These are phyloP conservation scores for Candida broadrunensis DNA, from an alignment of 805 yeast genomes.

Conservation along the genomic window DNA sequence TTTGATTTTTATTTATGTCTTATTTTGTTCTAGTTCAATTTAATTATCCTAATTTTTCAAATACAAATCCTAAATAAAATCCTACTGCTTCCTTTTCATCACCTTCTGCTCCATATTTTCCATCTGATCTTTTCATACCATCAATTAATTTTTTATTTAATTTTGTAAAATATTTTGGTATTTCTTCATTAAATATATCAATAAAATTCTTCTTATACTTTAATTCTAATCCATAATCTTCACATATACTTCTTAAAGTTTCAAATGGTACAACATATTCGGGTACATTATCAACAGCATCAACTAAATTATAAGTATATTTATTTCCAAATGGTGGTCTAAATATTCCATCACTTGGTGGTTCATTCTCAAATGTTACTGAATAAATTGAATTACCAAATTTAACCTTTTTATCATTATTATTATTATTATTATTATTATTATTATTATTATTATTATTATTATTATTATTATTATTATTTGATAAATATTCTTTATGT, in stretches of 20 bases:
- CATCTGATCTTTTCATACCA: conserved; percentile 73
- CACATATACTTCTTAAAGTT: conserved; percentile 75
- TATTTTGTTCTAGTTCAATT: too few relatives aligned
- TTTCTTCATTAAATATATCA: conserved; percentile 77
- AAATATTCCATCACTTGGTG: conserved; percentile 74
- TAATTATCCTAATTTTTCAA: conserved; percentile 49
- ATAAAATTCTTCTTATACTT: conserved; percentile 73
- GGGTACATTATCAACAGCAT: conserved; percentile 95
- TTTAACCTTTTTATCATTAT: conserved; percentile 32
- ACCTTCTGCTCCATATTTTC: conserved; percentile 82
- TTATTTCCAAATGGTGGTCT: conserved; percentile 77
- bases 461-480: too few relatives aligned
- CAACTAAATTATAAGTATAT: conserved; percentile 78
- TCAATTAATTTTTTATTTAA: conserved; percentile 62
- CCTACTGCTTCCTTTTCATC: conserved; percentile 87
- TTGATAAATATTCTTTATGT: conserved; percentile 47
- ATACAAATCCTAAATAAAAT: conserved; percentile 82
- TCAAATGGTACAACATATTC: conserved; percentile 97
- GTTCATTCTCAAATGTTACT: conserved; percentile 75
- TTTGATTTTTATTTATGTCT: too few relatives aligned
- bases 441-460: neutral
- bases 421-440: conserved; percentile 4
- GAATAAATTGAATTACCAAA: conserved; percentile 88
- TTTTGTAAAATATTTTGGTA: conserved; percentile 59
- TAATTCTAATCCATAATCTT: conserved; percentile 74